Evolutionary conservation across 208 protist genomes (phyloP).

Genomic region (Wallacemonas sp.): DNA sequence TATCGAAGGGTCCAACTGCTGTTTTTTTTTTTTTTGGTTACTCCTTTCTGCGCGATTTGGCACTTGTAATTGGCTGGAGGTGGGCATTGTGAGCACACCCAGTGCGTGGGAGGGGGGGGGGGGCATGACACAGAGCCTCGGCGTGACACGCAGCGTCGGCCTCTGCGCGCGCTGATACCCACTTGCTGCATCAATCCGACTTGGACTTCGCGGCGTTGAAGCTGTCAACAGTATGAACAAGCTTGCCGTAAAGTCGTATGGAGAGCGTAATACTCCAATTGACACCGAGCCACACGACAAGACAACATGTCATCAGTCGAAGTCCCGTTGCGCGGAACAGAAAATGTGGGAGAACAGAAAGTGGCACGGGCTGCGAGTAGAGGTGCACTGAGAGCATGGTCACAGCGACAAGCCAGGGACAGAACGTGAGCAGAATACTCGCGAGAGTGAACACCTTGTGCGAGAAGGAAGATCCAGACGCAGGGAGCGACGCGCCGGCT

Average conservation of each 20-base stretch:
- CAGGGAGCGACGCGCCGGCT: background rate
- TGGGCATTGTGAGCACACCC: too few species aligned
- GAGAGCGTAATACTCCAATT: slow-evolving; percentile 16
- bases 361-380: background rate
- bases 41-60: too few species aligned
- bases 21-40: too few species aligned
- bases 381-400: background rate
- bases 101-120: too few species aligned
- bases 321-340: background rate
- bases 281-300: background rate
- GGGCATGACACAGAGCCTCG: too few species aligned
- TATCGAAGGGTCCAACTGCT: too few species aligned
- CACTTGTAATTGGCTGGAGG: too few species aligned
- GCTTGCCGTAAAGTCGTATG: background rate
- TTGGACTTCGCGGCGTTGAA: background rate
- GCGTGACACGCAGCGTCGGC: too few species aligned
- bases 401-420: slow-evolving; percentile 1
- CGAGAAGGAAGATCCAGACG: background rate
- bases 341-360: background rate
- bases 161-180: too few species aligned
- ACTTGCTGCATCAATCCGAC: background rate
- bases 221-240: background rate
- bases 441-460: background rate
- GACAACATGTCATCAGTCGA: background rate
- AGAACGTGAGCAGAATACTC: background rate